phyloP scores from a whole-genome alignment of 2,329 filamentous ascomycete genomes.

The Bertia moriformis region DNA sequence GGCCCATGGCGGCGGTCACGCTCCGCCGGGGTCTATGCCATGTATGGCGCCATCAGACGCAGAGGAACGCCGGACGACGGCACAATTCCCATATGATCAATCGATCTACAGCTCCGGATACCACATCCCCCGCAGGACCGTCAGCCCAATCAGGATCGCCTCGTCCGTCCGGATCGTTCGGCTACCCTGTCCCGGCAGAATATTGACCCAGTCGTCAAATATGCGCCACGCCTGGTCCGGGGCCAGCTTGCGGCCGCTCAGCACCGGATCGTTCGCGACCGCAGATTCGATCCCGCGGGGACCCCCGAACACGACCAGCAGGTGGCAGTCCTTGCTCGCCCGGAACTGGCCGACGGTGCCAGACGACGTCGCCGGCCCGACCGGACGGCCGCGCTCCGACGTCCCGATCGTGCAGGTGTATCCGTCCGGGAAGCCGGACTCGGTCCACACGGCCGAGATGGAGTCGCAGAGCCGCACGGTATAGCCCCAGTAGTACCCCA shows the following conservation, averaged over 20 bases:
- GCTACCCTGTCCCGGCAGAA: constrained; percentile 68
- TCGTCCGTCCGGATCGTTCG: constrained; percentile 74
- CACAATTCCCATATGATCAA: background rate
- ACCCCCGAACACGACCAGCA: constrained; percentile 69
- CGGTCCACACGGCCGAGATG: constrained; percentile 63
- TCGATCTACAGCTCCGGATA: background rate
- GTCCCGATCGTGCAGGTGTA: constrained; percentile 77
- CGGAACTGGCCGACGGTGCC: constrained; percentile 9
- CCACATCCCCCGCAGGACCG: constrained; percentile 48
- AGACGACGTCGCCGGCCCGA: constrained; percentile 19
- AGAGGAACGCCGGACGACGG: background rate
- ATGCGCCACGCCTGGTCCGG: constrained; percentile 51
- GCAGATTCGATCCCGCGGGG: constrained; percentile 68
- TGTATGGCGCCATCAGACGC: too few species aligned
- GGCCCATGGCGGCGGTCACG: too few species aligned
- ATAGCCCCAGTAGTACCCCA: constrained; percentile 80
- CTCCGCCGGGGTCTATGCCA: too few species aligned
- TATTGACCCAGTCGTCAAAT: constrained; percentile 75
- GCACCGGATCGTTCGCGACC: constrained; percentile 40
- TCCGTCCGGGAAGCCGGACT: constrained; percentile 58
- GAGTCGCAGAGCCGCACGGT: constrained; percentile 49
- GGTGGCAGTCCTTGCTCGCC: constrained; percentile 39
- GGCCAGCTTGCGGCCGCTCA: constrained; percentile 45
- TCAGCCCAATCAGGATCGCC: constrained; percentile 64
- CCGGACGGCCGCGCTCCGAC: constrained; percentile 57